These are phyloP conservation scores for Arthrocladium fulminans DNA, from an alignment of 2,329 filamentous ascomycete genomes.

Conservation along the genomic window DNA sequence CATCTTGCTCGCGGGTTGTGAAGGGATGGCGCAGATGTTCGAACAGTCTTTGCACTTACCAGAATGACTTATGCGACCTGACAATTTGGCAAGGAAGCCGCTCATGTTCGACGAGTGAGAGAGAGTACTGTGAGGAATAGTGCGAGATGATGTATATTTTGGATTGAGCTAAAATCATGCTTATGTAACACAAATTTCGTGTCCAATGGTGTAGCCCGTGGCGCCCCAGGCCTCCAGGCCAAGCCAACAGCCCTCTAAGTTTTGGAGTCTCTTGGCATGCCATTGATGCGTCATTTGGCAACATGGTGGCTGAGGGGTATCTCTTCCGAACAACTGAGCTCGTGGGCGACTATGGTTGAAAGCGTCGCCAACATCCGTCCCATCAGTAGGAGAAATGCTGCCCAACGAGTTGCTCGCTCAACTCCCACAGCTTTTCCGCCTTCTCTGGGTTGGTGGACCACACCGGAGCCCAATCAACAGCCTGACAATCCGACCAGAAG, in stretches of 20 bases:
- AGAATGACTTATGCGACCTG: not conserved
- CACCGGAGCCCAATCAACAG: conserved; percentile 21
- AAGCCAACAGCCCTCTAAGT: no score
- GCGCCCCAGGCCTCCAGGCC: no score
- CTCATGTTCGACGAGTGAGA: not conserved
- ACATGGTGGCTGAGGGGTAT: conserved; percentile 13
- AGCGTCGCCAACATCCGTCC: not conserved
- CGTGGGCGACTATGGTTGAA: not conserved
- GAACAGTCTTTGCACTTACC: no score
- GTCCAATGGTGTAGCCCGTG: no score
- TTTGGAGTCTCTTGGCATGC: conserved; percentile 16
- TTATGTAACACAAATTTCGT: no score
- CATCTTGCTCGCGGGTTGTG: not conserved
- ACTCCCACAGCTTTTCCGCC: conserved; percentile 32
- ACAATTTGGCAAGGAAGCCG: not conserved
- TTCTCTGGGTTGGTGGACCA: conserved; percentile 31
- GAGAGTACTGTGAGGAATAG: conserved; percentile 18
- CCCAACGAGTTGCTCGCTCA: conserved; percentile 34
- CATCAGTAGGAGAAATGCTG: conserved; percentile 24
- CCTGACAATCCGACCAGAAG: conserved; percentile 30
- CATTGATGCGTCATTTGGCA: not conserved
- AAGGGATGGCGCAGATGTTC: no score
- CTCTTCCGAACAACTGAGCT: not conserved
- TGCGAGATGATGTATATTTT: no score
- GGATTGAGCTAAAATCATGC: no score